Base-by-base conservation (phyloP, 371 early-diverging fungal species). In the Batrachochytrium dendrobatidis region DNA sequence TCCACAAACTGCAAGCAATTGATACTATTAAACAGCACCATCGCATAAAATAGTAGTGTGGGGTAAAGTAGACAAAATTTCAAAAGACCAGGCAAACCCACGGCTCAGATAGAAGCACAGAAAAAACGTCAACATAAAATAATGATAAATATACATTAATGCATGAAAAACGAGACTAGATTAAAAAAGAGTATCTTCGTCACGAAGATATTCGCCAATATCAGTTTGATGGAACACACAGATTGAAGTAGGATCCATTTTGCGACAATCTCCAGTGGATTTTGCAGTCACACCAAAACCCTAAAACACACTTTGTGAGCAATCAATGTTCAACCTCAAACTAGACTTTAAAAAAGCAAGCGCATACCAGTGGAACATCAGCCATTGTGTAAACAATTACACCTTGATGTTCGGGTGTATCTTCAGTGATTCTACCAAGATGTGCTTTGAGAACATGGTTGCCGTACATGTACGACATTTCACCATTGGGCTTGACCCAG, bases 381-480 rank as follows among this genome's bases (percentile, higher is more conserved):
- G 84, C 77, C 90, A 94, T 92, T 44, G 94, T 90, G 68, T 85
- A 92, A 29, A 99, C 82, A 24, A 99, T 86, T 10, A 99, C 98
- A 62, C 96, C 98, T 69, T 93, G 90, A 72, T 99, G 96, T 71
- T 95, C 92, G 31, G 98, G 96, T 15, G 95, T 91, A 73, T 97
- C 94, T 61, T 99, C 98, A 3, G 98, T 91, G 48, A 98, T 91
- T 56, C 94, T 82, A 34, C 91, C 92, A 59, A 99, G 75, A 72
- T 99, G 99, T 24, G 97, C 95, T 77, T 96, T 99, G 58, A 98
- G 86, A 31, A 99, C 86, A 71, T 99, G 92, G 83, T 99, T 99
- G 32, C 99, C 99, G 71, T 99, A 99, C 64, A 99, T 69, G 80
- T 90, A 97, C 24, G 97, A 92, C 99, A 98, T 99, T 75, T 99